These are phyloP conservation scores for Hydnum rufescens DNA, from an alignment of 768 basidiomycete species.

Conservation along the genomic window DNA sequence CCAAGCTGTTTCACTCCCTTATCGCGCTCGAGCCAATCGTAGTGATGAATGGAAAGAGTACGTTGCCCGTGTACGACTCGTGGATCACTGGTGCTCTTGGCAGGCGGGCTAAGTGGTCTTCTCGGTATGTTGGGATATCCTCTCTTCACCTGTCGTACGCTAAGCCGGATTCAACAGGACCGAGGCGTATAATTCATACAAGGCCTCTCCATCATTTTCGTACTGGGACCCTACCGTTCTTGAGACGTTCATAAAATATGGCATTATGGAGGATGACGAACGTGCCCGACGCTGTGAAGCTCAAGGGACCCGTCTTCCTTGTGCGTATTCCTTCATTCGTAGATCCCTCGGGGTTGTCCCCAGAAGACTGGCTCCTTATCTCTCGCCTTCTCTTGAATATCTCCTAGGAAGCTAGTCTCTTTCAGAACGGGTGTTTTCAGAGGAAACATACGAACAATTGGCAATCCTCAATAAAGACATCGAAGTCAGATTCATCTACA, in stretches of 20 bases:
- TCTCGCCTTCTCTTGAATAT: too few species aligned
- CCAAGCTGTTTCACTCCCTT: slow-evolving; percentile 48
- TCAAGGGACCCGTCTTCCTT: slow-evolving; percentile 47
- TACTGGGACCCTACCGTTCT: slow-evolving; percentile 50
- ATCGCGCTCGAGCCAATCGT: slow-evolving; percentile 69
- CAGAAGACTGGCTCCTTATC: too few species aligned
- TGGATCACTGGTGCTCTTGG: slow-evolving; percentile 28
- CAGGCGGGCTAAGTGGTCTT: slow-evolving; percentile 44
- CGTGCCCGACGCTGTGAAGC: slow-evolving; percentile 22
- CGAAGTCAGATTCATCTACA: slow-evolving; percentile 35
- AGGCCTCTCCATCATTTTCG: slow-evolving; percentile 41
- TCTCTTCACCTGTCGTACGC: too few species aligned
- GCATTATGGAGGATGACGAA: slow-evolving; percentile 23
- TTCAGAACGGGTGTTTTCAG: slow-evolving; percentile 25
- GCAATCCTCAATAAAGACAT: slow-evolving; percentile 28
- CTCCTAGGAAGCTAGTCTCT: slow-evolving; percentile 42
- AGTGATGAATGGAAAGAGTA: slow-evolving; percentile 10
- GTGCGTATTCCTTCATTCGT: too few species aligned
- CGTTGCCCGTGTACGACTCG: not conserved
- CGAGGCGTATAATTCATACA: slow-evolving; percentile 34
- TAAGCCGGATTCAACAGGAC: too few species aligned
- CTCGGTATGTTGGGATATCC: too few species aligned
- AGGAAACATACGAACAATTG: slow-evolving; percentile 23
- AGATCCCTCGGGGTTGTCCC: too few species aligned
- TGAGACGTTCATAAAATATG: slow-evolving; percentile 39